Base-by-base conservation (phyloP, 1,284 basidiomycete genomes). In the Dichomitus squalens region DNA sequence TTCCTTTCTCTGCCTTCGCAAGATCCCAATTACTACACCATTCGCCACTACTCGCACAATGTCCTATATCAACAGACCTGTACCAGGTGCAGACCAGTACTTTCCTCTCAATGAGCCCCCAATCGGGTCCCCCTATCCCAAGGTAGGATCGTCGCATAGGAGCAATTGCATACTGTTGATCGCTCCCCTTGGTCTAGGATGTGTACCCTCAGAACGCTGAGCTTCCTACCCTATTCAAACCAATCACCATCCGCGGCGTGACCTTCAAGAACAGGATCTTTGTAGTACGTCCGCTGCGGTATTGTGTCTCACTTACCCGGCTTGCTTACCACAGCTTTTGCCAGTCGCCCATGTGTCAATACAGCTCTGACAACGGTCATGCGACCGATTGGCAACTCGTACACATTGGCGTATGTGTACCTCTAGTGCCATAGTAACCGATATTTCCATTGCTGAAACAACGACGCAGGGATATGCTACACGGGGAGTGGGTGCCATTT, bases 321-420 rank as follows among this genome's bases (percentile, higher is more conserved):
- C 7, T 39, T 21, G 16, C 33, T 35, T 9, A 38, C n/a, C 29
- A 21, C 11, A 6, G n/a, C 23, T 35, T n/a, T 38, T n/a, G 18
- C 1, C 46, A 86, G 84, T 77, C 88, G n/a, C 88, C 88, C 1
- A 88, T 91, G 87, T 92, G 90, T 70, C 85, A 87, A 65, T 93
- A 93, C 74, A 88, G 86, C 48, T 79, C 87, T 4, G 81, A 89
- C 41, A 73, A 88, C 60, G 87, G 92, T 7, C 82, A 87, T 70
- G 81, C 83, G 14, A 89, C 90, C 0, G 86, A 92, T 64, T 92
- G 87, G 86, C 92, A 94, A 71, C 73, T 93, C 12, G 88, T 92
- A 21, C 90, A 93, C 69, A 79, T 75, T 47, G 73, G 75, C 2
- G 82, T 83, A 64, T 54, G 79, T 74, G 41, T 8, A 20, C 35